Evolutionary conservation across 1,284 basidiomycete genomes (phyloP), one percentile per base, ranked within the genome.

Genomic region (Cystobasidium slooffiae): DNA sequence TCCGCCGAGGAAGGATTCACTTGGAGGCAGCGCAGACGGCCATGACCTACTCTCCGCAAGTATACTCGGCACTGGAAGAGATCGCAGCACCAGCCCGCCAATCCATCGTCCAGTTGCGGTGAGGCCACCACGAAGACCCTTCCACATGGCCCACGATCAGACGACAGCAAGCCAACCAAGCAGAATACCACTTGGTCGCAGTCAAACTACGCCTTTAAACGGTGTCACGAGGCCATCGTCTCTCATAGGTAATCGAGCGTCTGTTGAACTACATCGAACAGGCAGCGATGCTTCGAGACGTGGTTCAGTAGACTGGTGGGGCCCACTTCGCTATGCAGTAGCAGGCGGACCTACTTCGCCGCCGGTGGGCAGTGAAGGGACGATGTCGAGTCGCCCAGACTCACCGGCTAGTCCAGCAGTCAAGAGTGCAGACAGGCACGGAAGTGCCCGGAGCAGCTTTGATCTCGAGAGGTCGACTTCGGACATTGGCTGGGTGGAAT

Each of bases 401-500:
- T 73, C 70, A 44, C 70, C 70, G 5, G 66, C 66, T 49, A 59
- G 66, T 59, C 66, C 66, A 16, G 53, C 66, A 16, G 37, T 59
- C 24, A 49, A 51, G 39, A 44, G n/a, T 20, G 22, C 58, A 22
- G 62, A 59, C n/a, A 55, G 53, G 22, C 53, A 46, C 49, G 39
- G n/a, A 16, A 73, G 70, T 61, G 70, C 49, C 9, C 62, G 70
- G n/a, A 65, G 70, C 44, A 73, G 70, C 52, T 73, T 73, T 44
- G 70, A 73, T 39, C 63, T 73, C n/a, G 70, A 73, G 41, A 49
- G 70, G 43, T 73, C 70, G 39, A 65, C 63, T 4, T 73, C 70
- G 1, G 70, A 73, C 24, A 73, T 73, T 22, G 70, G 70, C 1
- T 73, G 70, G 70, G 31, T 73, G 41, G 70, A 73, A 59, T 73